These are phyloP conservation scores for Candida sonorensis DNA, from an alignment of 805 yeast genomes.

Conservation along the genomic window DNA sequence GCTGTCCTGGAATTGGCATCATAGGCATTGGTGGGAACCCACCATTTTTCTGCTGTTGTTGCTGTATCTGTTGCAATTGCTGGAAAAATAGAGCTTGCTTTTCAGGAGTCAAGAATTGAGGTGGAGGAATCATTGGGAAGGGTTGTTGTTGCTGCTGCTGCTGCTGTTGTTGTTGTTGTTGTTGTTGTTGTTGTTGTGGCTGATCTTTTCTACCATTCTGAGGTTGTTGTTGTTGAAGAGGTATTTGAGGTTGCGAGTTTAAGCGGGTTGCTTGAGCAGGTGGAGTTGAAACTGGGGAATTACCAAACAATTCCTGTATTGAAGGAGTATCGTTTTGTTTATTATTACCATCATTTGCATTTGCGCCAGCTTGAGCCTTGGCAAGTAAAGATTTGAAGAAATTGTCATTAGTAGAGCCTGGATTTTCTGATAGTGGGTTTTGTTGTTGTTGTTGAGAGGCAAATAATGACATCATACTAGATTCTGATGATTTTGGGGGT, in stretches of 20 bases:
- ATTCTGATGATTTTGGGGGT: too few relatives aligned
- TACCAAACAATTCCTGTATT: background rate
- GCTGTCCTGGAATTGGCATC: too few relatives aligned
- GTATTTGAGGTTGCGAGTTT: background rate
- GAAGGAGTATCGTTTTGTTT: too few relatives aligned
- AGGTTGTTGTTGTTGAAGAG: conserved; percentile 1
- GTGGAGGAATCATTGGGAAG: too few relatives aligned
- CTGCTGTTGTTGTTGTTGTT: background rate
- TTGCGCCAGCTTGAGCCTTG: conserved; percentile 15
- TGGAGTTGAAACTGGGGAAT: background rate
- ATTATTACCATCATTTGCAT: background rate
- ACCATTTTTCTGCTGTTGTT: conserved; percentile 1
- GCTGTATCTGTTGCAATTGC: conserved; percentile 4
- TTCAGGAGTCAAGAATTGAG: background rate
- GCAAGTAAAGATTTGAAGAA: conserved; percentile 43
- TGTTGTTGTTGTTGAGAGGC: too few relatives aligned
- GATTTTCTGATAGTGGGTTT: background rate
- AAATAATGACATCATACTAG: too few relatives aligned
- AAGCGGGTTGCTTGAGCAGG: background rate
- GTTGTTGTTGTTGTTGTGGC: background rate
- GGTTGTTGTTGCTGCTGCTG: too few relatives aligned
- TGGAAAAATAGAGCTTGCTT: conserved; percentile 1
- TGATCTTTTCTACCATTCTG: background rate
- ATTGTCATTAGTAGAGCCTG: conserved; percentile 23
- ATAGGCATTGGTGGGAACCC: too few relatives aligned